A percentile compares a stretch with the other conserved stretches of the same genome.
phyloP scores from a whole-genome alignment of 2,329 filamentous ascomycete genomes.

The Colletotrichum sp. region DNA sequence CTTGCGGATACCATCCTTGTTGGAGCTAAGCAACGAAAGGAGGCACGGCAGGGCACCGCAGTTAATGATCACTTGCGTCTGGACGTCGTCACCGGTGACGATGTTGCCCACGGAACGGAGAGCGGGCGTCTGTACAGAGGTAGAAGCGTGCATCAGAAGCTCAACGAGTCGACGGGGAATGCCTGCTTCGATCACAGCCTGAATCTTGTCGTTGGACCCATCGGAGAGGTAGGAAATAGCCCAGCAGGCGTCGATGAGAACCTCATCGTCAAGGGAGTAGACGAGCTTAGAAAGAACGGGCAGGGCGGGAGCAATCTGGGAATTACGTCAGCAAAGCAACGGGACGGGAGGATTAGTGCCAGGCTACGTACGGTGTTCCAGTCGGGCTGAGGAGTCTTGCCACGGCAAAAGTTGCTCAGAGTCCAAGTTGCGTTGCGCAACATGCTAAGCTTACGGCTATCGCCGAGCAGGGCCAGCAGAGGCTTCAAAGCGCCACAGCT shows the following conservation, averaged over 20 bases:
- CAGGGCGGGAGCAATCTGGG: constrained; percentile 88
- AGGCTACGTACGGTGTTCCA: constrained; percentile 82
- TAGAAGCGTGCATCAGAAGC: constrained; percentile 96
- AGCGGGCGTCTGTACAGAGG: constrained; percentile 96
- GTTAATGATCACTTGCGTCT: constrained; percentile 99
- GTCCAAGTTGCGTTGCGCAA: constrained; percentile 99
- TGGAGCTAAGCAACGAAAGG: constrained; percentile 92
- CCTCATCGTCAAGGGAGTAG: constrained; percentile 97
- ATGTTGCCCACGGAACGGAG: constrained; percentile 98
- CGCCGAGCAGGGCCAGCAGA: constrained; percentile 85
- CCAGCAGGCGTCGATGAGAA: constrained; percentile 99
- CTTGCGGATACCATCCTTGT: constrained; percentile 98
- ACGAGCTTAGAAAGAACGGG: constrained; percentile 96
- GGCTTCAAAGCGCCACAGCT: constrained; percentile 90
- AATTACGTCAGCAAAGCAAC: neutral
- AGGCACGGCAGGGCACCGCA: constrained; percentile 91
- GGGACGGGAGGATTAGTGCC: neutral
- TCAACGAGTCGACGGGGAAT: constrained; percentile 96
- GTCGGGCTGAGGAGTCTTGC: constrained; percentile 98
- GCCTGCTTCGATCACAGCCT: constrained; percentile 97
- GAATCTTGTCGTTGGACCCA: constrained; percentile 98
- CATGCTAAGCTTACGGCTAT: constrained; percentile 99
- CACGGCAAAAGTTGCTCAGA: constrained; percentile 98
- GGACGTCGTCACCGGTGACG: constrained; percentile 96
- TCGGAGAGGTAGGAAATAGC: constrained; percentile 98